phyloP scores from a whole-genome alignment of 495 filamentous ascomycete genomes.

The Neurospora intermedia region DNA sequence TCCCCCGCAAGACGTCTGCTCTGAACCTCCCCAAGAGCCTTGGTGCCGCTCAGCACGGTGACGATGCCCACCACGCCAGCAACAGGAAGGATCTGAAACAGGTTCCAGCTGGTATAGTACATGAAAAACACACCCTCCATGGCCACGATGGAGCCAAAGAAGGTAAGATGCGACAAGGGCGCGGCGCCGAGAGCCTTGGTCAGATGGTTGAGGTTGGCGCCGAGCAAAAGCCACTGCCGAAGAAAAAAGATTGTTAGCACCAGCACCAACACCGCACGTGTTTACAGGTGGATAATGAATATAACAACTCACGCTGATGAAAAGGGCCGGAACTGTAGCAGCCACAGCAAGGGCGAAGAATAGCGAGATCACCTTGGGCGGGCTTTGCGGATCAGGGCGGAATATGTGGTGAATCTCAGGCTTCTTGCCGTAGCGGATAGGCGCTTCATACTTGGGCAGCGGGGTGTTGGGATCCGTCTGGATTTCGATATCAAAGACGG shows the following conservation, averaged over 20 bases:
- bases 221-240: conserved; percentile 63
- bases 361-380: conserved; percentile 71
- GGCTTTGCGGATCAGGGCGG: conserved; percentile 64
- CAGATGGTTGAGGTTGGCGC: conserved; percentile 76
- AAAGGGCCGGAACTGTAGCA: conserved; percentile 58
- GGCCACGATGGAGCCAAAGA: conserved; percentile 71
- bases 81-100: conserved; percentile 81
- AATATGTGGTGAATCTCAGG: conserved; percentile 90
- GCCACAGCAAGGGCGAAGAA: conserved; percentile 64
- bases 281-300: background rate
- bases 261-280: background rate
- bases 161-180: conserved; percentile 67
- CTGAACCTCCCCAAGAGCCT: conserved; percentile 89
- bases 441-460: conserved; percentile 49
- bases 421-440: conserved; percentile 69
- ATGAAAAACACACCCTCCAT: conserved; percentile 90
- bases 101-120: conserved; percentile 88
- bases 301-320: conserved; percentile 50
- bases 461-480: conserved; percentile 47
- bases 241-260: conserved; percentile 1
- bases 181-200: conserved; percentile 58
- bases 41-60: conserved; percentile 78
- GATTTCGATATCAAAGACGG: conserved; percentile 51
- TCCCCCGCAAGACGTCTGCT: conserved; percentile 70
- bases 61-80: conserved; percentile 54